phyloP scores from a whole-genome alignment of 805 yeast species.

The Lipomyces oligophaga region DNA sequence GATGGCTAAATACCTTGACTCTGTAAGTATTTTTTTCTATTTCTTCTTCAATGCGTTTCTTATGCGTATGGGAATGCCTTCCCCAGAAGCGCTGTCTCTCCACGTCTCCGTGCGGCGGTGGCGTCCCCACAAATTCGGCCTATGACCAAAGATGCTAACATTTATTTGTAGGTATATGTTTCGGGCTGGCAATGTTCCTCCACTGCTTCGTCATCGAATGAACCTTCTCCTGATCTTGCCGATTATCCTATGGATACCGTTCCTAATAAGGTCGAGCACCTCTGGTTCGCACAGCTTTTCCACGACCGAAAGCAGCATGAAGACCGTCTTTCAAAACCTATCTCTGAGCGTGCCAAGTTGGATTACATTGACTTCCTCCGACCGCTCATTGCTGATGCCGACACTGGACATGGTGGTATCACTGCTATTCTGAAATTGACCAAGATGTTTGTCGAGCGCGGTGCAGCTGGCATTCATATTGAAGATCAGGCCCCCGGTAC shows the following conservation, averaged over 20 bases:
- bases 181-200: constrained; percentile 99
- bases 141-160: background rate
- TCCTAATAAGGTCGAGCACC: constrained; percentile 95
- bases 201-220: constrained; percentile 94
- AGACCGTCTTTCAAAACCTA: constrained; percentile 59
- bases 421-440: constrained; percentile 95
- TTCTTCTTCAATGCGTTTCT: background rate
- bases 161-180: constrained; percentile 56
- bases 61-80: background rate
- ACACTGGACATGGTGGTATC: constrained; percentile 98
- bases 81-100: too few relatives aligned
- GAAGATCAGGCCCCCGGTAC: constrained; percentile 99
- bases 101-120: constrained; percentile 8
- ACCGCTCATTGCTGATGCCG: constrained; percentile 96
- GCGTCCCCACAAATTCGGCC: constrained; percentile 5
- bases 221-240: constrained; percentile 97
- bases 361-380: constrained; percentile 82
- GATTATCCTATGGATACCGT: constrained; percentile 99
- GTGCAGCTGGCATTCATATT: constrained; percentile 98
- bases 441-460: constrained; percentile 92
- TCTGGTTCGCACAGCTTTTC: constrained; percentile 94
- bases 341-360: constrained; percentile 62
- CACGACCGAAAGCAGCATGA: constrained; percentile 96
- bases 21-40: constrained; percentile 7
- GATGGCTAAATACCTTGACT: constrained; percentile 56